Evolutionary conservation across 495 filamentous ascomycete genomes (phyloP), one percentile per base, ranked within the genome.

Genomic region (Annulohypoxylon bovei): DNA sequence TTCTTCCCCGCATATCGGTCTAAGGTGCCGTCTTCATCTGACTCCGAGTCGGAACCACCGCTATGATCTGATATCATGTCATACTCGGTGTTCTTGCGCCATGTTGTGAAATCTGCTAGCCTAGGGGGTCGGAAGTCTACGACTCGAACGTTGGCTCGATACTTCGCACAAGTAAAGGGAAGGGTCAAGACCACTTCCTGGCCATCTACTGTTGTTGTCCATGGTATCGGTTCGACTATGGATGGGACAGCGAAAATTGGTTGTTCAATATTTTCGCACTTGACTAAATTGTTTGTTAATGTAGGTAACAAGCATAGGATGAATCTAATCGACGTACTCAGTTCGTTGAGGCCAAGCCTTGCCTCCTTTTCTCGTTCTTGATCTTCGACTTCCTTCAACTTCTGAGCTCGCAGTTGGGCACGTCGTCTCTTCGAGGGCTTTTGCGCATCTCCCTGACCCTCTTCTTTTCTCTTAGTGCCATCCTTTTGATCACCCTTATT

Each of bases 91-190:
- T 72, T 67, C 35, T 80, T 80, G 18, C 80, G 80, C 56, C 79
- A 80, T 4, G 87, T 82, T 11, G 92, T 81, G 69, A 98, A 98
- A 62, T 97, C 88, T 65, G 89, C 87, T 8, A 99, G 78, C 1
- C 83, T 82, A 14, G 80, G 79, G 1, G 95, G 95, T 32, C 84
- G 88, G 79, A 93, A 98, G 76, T 97, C 92, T 14, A 97, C 84
- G 1, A 97, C 90, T 25, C 92, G 90, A 44, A 91, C 90, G 32
- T 79, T 77, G 14, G 86, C 81, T 14, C 83, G 85, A 72, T 93
- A 96, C 57, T 91, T 92, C 55, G 86, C 76, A 74, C 93, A 93
- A 42, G 89, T 84, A 72, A 97, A 97, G 1, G 93, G 55, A 85
- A 84, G 53, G 68, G 71, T 65, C 79, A 88, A 39, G 68, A 76